Base-by-base conservation (phyloP, 2,329 filamentous ascomycete species). In the Aureobasidium sp. region DNA sequence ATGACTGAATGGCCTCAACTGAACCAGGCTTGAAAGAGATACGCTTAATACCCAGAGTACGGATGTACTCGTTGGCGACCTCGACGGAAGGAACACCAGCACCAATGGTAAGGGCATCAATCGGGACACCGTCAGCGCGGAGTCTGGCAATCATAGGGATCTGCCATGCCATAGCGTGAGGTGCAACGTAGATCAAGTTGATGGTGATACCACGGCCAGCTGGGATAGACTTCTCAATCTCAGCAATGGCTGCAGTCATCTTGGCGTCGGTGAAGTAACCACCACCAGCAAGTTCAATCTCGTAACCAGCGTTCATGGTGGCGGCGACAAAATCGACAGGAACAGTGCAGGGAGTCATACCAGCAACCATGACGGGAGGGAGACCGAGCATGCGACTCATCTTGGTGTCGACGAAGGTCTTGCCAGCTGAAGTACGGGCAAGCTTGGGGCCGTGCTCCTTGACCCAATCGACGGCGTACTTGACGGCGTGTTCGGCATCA, bases 401-500 rank as follows among this genome's bases (percentile, higher is more conserved):
- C 79, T 96, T 97, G 65, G 94, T 99, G 73, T 97, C 92, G 49
- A 99, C 90, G 68, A 89, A 97, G 2, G 90, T 96, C 71, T 92
- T 84, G 25, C 94, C 94, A 62, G 85, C 86, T 11, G 92, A 93
- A 15, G 90, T 97, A 77, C 90, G 94, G 69, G 96, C 86, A 47
- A 99, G 82, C 63, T 87, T 88, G 21, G 95, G 94, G 9, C 93
- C 92, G 72, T 94, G 92, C 74, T 97, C 92, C 76, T 95, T 95
- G 62, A 99, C 91, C 95, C 95, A 99, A 75, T 99, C 91, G 34
- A 91, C 88, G 53, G 94, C 93, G 73, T 91, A 97, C 75, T 92
- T 94, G 70, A 99, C 88, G 5, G 94, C 92, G 70, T 97, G 86
- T 72, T 97, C 90, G 70, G 92, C 91, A 72, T 99, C 94, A 62